Conservation (phyloP, 805 yeast genomes). For the Starmera quercuum region DNA sequence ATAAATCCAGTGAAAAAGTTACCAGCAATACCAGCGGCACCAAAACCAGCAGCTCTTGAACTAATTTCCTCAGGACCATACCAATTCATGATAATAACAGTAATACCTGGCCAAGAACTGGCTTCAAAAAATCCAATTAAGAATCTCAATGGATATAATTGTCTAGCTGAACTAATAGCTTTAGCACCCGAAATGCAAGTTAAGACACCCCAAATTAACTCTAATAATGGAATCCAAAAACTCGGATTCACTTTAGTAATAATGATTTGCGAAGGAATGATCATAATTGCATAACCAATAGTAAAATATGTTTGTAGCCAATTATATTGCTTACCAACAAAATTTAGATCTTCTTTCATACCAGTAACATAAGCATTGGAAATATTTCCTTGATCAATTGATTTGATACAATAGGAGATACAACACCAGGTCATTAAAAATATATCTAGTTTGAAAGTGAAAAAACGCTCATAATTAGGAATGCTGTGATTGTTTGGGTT, state of each 20-base stretch:
- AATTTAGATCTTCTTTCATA: constrained; percentile 46
- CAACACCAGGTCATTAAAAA: constrained; percentile 46
- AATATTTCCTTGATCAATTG: constrained; percentile 51
- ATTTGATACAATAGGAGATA: constrained; percentile 60
- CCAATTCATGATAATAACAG: constrained; percentile 52
- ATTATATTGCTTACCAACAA: constrained; percentile 58
- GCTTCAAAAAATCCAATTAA: constrained; percentile 63
- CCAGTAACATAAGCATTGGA: constrained; percentile 62
- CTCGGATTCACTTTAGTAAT: constrained; percentile 50
- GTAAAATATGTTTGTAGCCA: constrained; percentile 50
- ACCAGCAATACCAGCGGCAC: constrained; percentile 42
- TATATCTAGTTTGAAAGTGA: constrained; percentile 44
- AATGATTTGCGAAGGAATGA: constrained; percentile 56
- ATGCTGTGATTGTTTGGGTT: neutral
- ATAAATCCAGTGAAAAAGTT: constrained; percentile 47
- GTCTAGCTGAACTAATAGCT: constrained; percentile 26
- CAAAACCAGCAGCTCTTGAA: constrained; percentile 57
- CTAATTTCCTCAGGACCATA: constrained; percentile 50
- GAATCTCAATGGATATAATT: constrained; percentile 54
- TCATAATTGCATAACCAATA: constrained; percentile 55
- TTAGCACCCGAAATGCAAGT: constrained; percentile 47
- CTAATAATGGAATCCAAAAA: constrained; percentile 39
- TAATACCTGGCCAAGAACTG: constrained; percentile 52
- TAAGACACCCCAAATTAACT: constrained; percentile 59
- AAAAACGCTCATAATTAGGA: constrained; percentile 30